Base-by-base conservation (phyloP, 164 flowering plant genomes). In the Malania oleifera region DNA sequence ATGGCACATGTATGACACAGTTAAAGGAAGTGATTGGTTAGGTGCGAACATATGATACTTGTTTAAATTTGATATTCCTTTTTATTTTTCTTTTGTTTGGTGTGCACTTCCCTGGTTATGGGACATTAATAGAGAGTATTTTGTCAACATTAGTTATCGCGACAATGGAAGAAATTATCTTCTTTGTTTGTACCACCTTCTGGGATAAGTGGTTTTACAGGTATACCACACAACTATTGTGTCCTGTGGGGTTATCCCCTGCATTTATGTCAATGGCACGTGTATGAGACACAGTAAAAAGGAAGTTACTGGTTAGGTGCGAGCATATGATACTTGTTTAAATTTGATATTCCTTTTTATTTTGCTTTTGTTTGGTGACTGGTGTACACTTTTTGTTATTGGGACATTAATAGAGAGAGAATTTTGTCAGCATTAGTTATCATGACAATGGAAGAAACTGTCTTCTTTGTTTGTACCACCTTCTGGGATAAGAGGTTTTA, bases 1-100 rank as follows among this genome's bases (percentile, higher is more conserved):
- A 66, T 95, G 99, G 96, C 99, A 95, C 74, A 90, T 90, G 96
- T 95, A 95, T 73, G 99, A 95, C 63, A 95, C 99, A 12, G 97
- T 95, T 43, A 95, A 95, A 70, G 96, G 97, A 72, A 95, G 97
- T 74, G 99, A 95, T 63, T 95, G 99, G 99, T 65, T 90, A 68
- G 95, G 97, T 90, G 75, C 3, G 43, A n/a, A n/a, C n/a, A n/a
- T n/a, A n/a, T n/a, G 43, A 35, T 41, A 5, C 46, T 58, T 45
- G 12, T 13, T 25, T 43, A 38, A 31, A 5, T 41, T 25, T 17
- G 19, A n/a, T n/a, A n/a, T n/a, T n/a, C n/a, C n/a, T n/a, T n/a
- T n/a, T n/a, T n/a, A n/a, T n/a, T n/a, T n/a, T n/a, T n/a, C 18
- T 57, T 38, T 1, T 57, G 7, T 25, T 28, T 62, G 37, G 20